phyloP scores from a whole-genome alignment of 2,329 filamentous ascomycete genomes.

The Monilinia vaccinii-corymbosi region DNA sequence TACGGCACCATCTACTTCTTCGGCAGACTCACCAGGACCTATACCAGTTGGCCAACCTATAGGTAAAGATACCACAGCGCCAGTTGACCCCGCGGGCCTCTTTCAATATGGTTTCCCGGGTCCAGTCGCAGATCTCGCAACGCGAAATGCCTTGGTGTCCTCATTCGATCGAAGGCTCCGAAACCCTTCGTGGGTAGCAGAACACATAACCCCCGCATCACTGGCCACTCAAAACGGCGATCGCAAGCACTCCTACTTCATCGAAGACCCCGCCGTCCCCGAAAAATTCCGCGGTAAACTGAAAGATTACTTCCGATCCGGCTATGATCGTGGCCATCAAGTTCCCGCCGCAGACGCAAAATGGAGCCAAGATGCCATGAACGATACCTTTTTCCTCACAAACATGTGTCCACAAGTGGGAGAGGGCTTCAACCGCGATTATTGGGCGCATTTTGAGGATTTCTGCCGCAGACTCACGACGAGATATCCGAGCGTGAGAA shows the following conservation, averaged over 20 bases:
- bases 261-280: constrained; percentile 73
- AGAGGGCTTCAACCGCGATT: constrained; percentile 96
- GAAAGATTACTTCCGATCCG: constrained; percentile 88
- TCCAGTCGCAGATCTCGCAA: constrained; percentile 73
- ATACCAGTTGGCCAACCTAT: constrained; percentile 25
- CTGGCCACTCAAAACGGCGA: constrained; percentile 68
- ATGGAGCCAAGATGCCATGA: constrained; percentile 90
- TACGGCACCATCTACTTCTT: constrained; percentile 18
- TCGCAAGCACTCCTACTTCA: constrained; percentile 72
- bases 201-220: constrained; percentile 90
- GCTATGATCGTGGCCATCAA: constrained; percentile 94
- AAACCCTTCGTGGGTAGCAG: constrained; percentile 90
- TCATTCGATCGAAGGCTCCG: constrained; percentile 83
- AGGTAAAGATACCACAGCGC: constrained; percentile 32
- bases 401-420: constrained; percentile 99
- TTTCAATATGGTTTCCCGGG: constrained; percentile 90
- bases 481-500: constrained; percentile 75
- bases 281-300: constrained; percentile 81
- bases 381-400: constrained; percentile 83
- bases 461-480: constrained; percentile 80
- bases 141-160: constrained; percentile 68
- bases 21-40: constrained; percentile 23
- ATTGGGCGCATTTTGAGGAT: constrained; percentile 98
- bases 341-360: constrained; percentile 93
- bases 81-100: constrained; percentile 65